Evolutionary conservation across 1,284 basidiomycete species (phyloP), one percentile per base, ranked within the genome.

Genomic region (Microbotryum silenes-acaulis): DNA sequence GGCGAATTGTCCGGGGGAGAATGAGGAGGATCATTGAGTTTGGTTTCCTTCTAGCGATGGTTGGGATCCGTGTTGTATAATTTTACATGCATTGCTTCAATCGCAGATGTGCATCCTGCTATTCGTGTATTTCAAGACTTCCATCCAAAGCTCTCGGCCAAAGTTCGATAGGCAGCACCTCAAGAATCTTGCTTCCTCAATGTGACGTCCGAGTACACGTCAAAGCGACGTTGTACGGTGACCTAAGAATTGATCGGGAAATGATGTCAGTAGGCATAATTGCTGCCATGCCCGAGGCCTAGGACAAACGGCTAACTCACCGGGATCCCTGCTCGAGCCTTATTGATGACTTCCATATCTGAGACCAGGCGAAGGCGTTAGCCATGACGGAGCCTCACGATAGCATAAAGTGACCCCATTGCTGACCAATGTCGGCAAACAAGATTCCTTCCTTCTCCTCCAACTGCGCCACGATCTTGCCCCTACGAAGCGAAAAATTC

Each of bases 171-270:
- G 8, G 20, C 31, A 31, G 31, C 31, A 31, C 31, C 16, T 42
- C 37, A 42, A 16, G 37, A 42, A 16, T 16, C 37, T 42, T 18
- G 37, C 37, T 56, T 45, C 25, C 27, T 10, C 31, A 47, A 9
- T 27, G 21, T 1, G 56, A 93, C 83, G 74, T 93, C 86, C 6
- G 81, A 78, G 74, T 96, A 97, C 56, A 94, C 89, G 76, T 94
- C 92, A 73, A 94, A 96, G 60, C 92, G 82, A 62, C 91, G 78
- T 75, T 97, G 93, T 25, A 79, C 82, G 1, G 89, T 91, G 21
- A 97, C 88, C 16, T 91, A 31, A 31, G 91, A 60, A 94, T 88
- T 25, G n/a, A 8, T 31, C 8, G 9, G 31, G 8, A 31, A 31
- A 9, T 31, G 31, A 6, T 9, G 31, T 31, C 31, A 31, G 31